phyloP scores from a whole-genome alignment of 768 basidiomycete species.

The Mrakia hoshinonis region DNA sequence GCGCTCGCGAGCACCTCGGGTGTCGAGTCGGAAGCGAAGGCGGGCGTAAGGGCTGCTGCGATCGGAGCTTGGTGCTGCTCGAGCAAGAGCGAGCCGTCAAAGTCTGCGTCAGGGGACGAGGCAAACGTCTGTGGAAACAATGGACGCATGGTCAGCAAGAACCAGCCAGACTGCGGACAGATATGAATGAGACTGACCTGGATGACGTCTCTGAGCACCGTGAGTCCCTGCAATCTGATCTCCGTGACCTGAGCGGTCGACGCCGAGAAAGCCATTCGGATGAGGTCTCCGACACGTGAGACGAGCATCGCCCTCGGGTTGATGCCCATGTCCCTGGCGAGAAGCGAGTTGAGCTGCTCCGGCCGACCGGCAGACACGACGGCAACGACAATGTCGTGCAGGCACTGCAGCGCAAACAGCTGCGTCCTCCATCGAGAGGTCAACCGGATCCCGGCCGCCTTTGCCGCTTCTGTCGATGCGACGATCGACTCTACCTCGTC shows the following conservation, averaged over 20 bases:
- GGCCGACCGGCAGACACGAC: constrained; percentile 61
- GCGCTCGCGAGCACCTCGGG: constrained; percentile 91
- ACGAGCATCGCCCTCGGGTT: constrained; percentile 56
- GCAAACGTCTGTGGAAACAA: constrained; percentile 61
- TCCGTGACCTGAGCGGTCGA: constrained; percentile 94
- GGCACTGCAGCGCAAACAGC: constrained; percentile 81
- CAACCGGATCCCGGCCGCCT: constrained; percentile 28
- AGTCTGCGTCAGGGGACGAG: constrained; percentile 78
- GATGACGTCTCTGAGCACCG: constrained; percentile 84
- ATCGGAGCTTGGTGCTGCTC: constrained; percentile 99
- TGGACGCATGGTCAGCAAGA: background rate
- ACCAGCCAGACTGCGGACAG: background rate
- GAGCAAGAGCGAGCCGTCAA: constrained; percentile 75
- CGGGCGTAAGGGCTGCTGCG: constrained; percentile 91
- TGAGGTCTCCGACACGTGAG: constrained; percentile 79
- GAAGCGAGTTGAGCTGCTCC: constrained; percentile 73
- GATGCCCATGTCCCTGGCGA: constrained; percentile 45
- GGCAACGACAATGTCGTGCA: constrained; percentile 77
- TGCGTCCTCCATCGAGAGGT: constrained; percentile 89
- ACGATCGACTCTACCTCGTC: constrained; percentile 89
- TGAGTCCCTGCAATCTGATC: constrained; percentile 80
- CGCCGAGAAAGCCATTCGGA: constrained; percentile 96
- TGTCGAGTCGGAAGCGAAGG: constrained; percentile 88
- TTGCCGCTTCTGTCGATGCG: constrained; percentile 8
- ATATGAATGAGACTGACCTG: constrained; percentile 48